Conservation (phyloP, 148 eudicot genomes). For the Suaeda aralocaspica region DNA sequence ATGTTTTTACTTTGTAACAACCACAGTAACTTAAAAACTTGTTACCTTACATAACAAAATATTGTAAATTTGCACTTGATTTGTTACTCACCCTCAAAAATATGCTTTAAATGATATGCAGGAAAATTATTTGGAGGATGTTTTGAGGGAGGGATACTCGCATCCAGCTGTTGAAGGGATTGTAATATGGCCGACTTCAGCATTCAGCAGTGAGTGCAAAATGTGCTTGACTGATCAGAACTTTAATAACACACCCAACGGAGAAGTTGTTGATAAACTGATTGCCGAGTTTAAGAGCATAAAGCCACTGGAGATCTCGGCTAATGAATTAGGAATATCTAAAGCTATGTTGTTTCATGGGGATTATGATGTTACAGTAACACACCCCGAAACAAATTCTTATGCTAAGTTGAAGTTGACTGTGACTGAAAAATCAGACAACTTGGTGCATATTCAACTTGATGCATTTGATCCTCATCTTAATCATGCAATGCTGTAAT, state of each 20-base stretch:
- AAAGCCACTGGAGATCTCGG: slow-evolving; percentile 19
- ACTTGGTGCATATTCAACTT: slow-evolving; percentile 16
- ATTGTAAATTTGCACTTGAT: too few relatives aligned
- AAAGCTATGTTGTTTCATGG: slow-evolving; percentile 37
- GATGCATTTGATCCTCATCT: slow-evolving; percentile 22
- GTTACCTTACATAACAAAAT: too few relatives aligned
- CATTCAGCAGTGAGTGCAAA: slow-evolving; percentile 32
- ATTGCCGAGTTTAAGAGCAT: slow-evolving; percentile 34
- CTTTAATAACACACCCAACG: slow-evolving; percentile 48
- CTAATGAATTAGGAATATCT: slow-evolving; percentile 33
- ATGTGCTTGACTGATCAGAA: slow-evolving; percentile 55
- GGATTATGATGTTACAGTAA: slow-evolving; percentile 36
- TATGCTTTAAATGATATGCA: slow-evolving; percentile 20
- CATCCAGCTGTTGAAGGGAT: slow-evolving; percentile 55
- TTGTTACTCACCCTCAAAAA: not conserved
- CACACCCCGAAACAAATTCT: slow-evolving; percentile 26
- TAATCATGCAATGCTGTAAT: too few relatives aligned
- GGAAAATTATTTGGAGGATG: slow-evolving; percentile 43
- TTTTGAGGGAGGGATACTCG: slow-evolving; percentile 49
- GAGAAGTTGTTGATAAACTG: slow-evolving; percentile 59
- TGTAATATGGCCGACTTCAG: slow-evolving; percentile 53
- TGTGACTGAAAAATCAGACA: slow-evolving; percentile 24
- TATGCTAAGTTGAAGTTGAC: slow-evolving; percentile 24
- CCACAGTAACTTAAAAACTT: not conserved
- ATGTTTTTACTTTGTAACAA: not conserved